Conservation (phyloP, 106 monocot species). For the Agapanthus africanus region DNA sequence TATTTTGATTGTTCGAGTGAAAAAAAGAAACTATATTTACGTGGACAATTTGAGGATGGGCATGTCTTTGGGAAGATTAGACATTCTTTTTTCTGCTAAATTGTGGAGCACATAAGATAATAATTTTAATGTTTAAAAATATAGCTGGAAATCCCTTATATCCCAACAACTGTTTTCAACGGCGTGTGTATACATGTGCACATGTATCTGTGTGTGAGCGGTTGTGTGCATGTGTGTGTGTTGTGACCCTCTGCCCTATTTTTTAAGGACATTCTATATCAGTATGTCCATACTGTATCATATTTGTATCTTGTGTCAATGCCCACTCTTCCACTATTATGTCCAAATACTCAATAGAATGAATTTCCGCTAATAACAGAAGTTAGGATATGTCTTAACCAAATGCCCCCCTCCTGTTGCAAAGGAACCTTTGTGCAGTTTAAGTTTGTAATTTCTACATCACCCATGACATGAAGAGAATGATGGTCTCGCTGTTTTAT, state of each 20-base stretch:
- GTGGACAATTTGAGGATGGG: not conserved
- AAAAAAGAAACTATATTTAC: not conserved
- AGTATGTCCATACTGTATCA: too few relatives aligned
- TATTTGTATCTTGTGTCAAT: too few relatives aligned
- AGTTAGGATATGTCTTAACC: too few relatives aligned
- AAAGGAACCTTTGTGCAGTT: not conserved
- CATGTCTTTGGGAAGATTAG: not conserved
- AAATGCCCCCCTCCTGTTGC: not conserved
- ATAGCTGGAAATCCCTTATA: not conserved
- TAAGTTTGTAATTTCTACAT: not conserved
- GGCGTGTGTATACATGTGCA: not conserved
- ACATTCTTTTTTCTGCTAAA: not conserved
- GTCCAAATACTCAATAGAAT: too few relatives aligned
- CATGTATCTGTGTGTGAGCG: not conserved
- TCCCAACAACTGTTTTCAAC: not conserved
- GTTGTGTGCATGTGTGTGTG: not conserved
- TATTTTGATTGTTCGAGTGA: too few relatives aligned
- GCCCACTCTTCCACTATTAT: too few relatives aligned
- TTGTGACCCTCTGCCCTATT: too few relatives aligned
- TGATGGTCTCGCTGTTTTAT: not conserved
- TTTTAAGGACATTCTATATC: too few relatives aligned
- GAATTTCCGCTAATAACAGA: too few relatives aligned
- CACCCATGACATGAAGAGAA: not conserved
- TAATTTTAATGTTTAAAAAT: not conserved
- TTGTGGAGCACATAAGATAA: not conserved